These are phyloP conservation scores for Xanthoconium purpureum DNA, from an alignment of 768 basidiomycete species.

Conservation along the genomic window DNA sequence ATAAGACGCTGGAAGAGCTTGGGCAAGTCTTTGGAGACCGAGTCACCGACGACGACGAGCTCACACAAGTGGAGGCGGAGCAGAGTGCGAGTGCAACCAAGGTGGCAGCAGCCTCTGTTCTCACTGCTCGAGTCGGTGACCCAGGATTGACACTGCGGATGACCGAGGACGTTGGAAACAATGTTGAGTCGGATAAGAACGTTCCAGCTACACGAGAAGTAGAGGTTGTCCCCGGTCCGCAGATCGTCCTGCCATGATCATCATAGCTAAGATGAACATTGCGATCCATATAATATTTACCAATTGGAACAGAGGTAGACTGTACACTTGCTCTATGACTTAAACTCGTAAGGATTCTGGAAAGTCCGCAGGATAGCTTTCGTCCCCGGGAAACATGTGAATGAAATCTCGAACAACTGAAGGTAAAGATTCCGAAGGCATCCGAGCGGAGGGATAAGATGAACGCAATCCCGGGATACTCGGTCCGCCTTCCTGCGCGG, in stretches of 20 bases:
- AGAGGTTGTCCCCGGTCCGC: conserved; percentile 13
- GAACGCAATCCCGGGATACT: neutral
- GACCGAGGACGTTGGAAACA: conserved; percentile 16
- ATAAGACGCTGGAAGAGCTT: conserved; percentile 47
- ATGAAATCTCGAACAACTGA: conserved; percentile 31
- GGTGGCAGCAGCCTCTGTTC: conserved; percentile 8
- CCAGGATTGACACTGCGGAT: conserved; percentile 27
- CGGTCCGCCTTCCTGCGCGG: conserved; percentile 9
- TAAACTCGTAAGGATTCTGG: conserved; percentile 29
- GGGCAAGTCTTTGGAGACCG: conserved; percentile 47
- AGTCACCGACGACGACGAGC: conserved; percentile 22
- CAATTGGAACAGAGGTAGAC: neutral
- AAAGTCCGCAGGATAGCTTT: conserved; percentile 35
- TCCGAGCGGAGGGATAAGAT: neutral
- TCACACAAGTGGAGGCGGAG: conserved; percentile 15
- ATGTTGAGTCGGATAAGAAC: conserved; percentile 18
- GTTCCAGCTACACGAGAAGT: conserved; percentile 9
- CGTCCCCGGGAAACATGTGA: conserved; percentile 33
- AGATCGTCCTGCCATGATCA: conserved; percentile 4
- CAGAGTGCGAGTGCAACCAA: conserved; percentile 12
- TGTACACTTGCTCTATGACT: neutral
- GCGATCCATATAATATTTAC: neutral
- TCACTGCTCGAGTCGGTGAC: conserved; percentile 16
- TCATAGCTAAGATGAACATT: neutral
- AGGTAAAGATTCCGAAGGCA: conserved; percentile 20